phyloP scores from a whole-genome alignment of 2,329 filamentous ascomycete species.

The Xylaria sp. region DNA sequence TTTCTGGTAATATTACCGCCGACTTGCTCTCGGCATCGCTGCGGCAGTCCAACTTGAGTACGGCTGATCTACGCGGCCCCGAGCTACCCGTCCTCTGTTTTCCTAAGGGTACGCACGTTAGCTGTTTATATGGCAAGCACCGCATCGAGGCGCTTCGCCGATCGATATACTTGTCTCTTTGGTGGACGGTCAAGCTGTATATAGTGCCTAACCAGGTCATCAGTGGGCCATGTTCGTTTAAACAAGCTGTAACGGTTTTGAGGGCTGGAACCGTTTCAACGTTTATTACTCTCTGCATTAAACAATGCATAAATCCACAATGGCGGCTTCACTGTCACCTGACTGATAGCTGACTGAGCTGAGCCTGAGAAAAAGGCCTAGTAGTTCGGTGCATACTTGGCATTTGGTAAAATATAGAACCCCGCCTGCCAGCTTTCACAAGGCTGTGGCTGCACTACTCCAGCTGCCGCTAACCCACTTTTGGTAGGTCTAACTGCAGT shows the following conservation, averaged over 20 bases:
- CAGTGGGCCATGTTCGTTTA: too few species aligned
- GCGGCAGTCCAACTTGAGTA: not conserved
- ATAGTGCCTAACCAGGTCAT: too few species aligned
- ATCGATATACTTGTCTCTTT: not conserved
- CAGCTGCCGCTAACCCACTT: not conserved
- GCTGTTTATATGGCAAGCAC: not conserved
- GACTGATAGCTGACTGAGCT: too few species aligned
- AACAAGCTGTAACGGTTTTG: too few species aligned
- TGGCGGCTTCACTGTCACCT: too few species aligned
- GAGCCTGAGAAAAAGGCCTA: too few species aligned
- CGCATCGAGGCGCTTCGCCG: not conserved
- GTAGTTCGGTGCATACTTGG: too few species aligned
- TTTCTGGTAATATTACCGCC: conserved; percentile 3
- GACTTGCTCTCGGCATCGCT: conserved; percentile 14
- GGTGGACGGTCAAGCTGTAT: conserved; percentile 15
- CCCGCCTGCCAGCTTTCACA: not conserved
- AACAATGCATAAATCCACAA: too few species aligned
- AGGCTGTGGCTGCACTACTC: conserved; percentile 2
- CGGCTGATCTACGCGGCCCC: conserved; percentile 3
- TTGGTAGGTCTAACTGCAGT: not conserved
- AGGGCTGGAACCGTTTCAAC: too few species aligned
- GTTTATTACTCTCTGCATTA: too few species aligned
- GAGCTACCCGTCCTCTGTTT: conserved; percentile 1
- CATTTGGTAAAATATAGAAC: too few species aligned
- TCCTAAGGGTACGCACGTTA: not conserved